Conservation (phyloP, 2,329 filamentous ascomycete genomes). For the Exophiala xenobiotica region DNA sequence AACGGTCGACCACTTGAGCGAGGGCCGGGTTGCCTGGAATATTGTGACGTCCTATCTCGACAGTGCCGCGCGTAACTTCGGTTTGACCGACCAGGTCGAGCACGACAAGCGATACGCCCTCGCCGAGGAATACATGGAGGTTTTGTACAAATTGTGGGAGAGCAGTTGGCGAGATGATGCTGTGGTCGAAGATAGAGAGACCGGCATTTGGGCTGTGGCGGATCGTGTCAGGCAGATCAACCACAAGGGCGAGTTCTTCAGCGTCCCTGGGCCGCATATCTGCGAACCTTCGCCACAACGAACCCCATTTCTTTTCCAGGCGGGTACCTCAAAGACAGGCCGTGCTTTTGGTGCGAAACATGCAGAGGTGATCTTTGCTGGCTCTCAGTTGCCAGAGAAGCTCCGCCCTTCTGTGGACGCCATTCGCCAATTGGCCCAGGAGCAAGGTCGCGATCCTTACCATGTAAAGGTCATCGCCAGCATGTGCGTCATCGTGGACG, state of each 20-base stretch:
- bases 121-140: slow-evolving; percentile 50
- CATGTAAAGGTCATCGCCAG: slow-evolving; percentile 58
- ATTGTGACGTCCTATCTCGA: slow-evolving; percentile 52
- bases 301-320: slow-evolving; percentile 59
- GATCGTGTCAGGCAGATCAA: slow-evolving; percentile 63
- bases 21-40: slow-evolving; percentile 57
- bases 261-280: slow-evolving; percentile 47
- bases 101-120: slow-evolving; percentile 52
- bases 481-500: slow-evolving; percentile 51
- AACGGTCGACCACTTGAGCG: slow-evolving; percentile 66
- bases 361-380: slow-evolving; percentile 62
- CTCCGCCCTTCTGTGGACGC: slow-evolving; percentile 52
- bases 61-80: slow-evolving; percentile 50
- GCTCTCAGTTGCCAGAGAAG: slow-evolving; percentile 57
- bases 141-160: slow-evolving; percentile 53
- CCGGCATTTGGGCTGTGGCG: slow-evolving; percentile 60
- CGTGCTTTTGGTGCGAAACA: slow-evolving; percentile 58
- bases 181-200: slow-evolving; percentile 58
- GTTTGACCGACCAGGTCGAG: slow-evolving; percentile 45
- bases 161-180: slow-evolving; percentile 48
- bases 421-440: slow-evolving; percentile 53
- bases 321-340: slow-evolving; percentile 59
- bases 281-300: slow-evolving; percentile 58
- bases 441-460: slow-evolving; percentile 56
- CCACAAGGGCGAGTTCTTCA: slow-evolving; percentile 57